These are phyloP conservation scores for Monilinia laxa DNA, from an alignment of 2,329 filamentous ascomycete species.

Conservation along the genomic window DNA sequence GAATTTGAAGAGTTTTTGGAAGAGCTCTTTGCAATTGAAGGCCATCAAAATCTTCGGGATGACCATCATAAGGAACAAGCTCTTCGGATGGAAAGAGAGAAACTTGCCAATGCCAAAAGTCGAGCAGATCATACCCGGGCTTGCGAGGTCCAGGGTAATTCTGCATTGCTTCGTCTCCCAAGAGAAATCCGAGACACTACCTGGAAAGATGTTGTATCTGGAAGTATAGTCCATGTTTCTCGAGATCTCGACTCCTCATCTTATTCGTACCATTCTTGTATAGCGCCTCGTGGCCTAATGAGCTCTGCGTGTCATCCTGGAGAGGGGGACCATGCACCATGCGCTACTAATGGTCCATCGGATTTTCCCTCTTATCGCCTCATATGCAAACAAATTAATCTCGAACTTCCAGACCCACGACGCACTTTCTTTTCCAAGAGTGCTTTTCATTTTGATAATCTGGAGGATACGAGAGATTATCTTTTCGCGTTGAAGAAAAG, in stretches of 20 bases:
- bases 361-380: slow-evolving; percentile 21
- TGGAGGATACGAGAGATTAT: slow-evolving; percentile 25
- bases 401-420: slow-evolving; percentile 25
- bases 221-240: slow-evolving; percentile 29
- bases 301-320: slow-evolving; percentile 26
- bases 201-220: slow-evolving; percentile 24
- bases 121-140: slow-evolving; percentile 4
- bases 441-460: slow-evolving; percentile 32
- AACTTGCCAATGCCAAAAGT: not conserved
- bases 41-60: no score
- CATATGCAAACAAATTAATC: slow-evolving; percentile 30
- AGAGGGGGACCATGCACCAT: slow-evolving; percentile 27
- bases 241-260: not conserved
- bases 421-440: slow-evolving; percentile 26
- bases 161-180: no score
- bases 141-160: slow-evolving; percentile 14
- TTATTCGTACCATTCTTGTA: slow-evolving; percentile 12
- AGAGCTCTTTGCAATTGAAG: not conserved
- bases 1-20: not conserved
- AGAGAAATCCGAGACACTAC: slow-evolving; percentile 28
- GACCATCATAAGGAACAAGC: no score
- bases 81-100: not conserved
- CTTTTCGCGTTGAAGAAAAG: slow-evolving; percentile 29
- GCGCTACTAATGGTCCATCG: slow-evolving; percentile 12
- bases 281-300: not conserved